Percentiles rank a stretch among this genome's conserved stretches.
Evolutionary conservation across 768 basidiomycete genomes (phyloP).

Genomic region (Suillus clintonianus): DNA sequence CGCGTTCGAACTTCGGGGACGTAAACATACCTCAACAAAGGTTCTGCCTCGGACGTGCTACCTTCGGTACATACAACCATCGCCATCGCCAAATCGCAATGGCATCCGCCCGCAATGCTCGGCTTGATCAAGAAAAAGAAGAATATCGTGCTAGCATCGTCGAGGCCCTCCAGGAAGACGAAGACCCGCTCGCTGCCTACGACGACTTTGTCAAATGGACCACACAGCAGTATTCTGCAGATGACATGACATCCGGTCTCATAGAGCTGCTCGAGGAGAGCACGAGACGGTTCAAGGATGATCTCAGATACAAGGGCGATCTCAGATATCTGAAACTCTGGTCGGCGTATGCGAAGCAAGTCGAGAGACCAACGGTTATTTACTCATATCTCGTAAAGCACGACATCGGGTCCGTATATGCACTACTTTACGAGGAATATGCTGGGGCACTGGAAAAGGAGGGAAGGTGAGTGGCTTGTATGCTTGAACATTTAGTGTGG

Average conservation of each 20-base stretch:
- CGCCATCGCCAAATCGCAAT: conserved; percentile 13
- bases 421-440: conserved; percentile 90
- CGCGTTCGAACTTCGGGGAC: not conserved
- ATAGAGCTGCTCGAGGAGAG: conserved; percentile 82
- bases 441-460: conserved; percentile 74
- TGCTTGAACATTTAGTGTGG: not conserved
- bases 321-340: conserved; percentile 90
- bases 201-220: conserved; percentile 91
- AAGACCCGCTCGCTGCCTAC: conserved; percentile 86
- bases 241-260: conserved; percentile 70
- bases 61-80: not conserved
- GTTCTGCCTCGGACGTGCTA: not conserved
- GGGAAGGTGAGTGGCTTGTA: conserved; percentile 61
- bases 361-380: conserved; percentile 67
- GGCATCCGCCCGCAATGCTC: conserved; percentile 26
- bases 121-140: conserved; percentile 30
- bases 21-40: conserved; percentile 9
- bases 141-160: conserved; percentile 43
- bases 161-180: conserved; percentile 66
- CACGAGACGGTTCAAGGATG: conserved; percentile 78
- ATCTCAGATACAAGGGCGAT: conserved; percentile 85
- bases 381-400: conserved; percentile 75
- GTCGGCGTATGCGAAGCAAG: conserved; percentile 81
- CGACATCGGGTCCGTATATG: conserved; percentile 75
- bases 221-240: conserved; percentile 72